phyloP scores from a whole-genome alignment of 2,329 filamentous ascomycete genomes.

The Talaromyces piceae region DNA sequence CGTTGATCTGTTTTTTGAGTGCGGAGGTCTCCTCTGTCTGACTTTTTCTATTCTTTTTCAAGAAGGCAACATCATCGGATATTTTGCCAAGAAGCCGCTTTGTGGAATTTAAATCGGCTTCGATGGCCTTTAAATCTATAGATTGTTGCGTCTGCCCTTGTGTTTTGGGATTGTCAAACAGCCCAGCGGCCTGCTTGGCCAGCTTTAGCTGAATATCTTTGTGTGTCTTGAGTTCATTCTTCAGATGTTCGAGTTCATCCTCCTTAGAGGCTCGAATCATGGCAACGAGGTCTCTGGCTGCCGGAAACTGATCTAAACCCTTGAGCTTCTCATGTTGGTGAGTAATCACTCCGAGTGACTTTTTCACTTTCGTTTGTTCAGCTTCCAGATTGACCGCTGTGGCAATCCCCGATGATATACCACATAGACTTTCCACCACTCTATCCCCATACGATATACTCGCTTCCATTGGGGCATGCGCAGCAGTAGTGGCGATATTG shows the following conservation, averaged over 20 bases:
- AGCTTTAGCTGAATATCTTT: background rate
- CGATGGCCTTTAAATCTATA: background rate
- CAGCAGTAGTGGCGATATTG: background rate
- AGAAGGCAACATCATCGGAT: background rate
- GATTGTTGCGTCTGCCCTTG: background rate
- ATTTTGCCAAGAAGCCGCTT: slow-evolving; percentile 2
- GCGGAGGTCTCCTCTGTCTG: background rate
- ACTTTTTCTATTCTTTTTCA: background rate
- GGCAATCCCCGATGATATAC: slow-evolving; percentile 2
- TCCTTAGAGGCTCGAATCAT: slow-evolving; percentile 5
- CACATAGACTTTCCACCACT: slow-evolving; percentile 3
- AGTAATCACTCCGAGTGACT: slow-evolving; percentile 1
- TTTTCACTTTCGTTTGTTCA: slow-evolving; percentile 8
- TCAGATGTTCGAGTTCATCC: background rate
- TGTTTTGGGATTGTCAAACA: slow-evolving; percentile 3
- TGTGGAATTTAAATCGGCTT: slow-evolving; percentile 5
- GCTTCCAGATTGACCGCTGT: background rate
- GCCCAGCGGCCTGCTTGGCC: slow-evolving; percentile 1
- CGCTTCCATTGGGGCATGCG: background rate
- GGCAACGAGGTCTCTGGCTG: slow-evolving; percentile 6
- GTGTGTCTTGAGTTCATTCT: slow-evolving; percentile 3
- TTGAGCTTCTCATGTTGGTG: slow-evolving; percentile 9
- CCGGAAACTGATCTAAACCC: slow-evolving; percentile 11
- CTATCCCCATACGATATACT: slow-evolving; percentile 6
- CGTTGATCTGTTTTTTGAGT: background rate